These are phyloP conservation scores for Blastomyces parvus DNA, from an alignment of 2,329 filamentous ascomycete species.

Conservation along the genomic window DNA sequence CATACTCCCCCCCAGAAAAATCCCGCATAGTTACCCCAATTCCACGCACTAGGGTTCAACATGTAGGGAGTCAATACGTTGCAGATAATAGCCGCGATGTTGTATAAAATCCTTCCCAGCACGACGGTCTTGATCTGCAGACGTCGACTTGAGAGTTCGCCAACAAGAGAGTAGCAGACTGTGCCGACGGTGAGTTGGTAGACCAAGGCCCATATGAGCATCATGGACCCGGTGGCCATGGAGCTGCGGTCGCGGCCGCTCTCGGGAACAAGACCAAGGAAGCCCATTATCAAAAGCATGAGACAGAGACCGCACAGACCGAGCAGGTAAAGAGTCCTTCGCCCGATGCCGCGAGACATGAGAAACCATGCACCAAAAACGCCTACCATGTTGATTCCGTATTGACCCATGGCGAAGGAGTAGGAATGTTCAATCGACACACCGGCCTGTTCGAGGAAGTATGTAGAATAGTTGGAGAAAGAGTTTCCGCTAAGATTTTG, in stretches of 20 bases:
- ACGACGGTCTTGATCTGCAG: conserved; percentile 89
- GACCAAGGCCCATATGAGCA: conserved; percentile 70
- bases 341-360: conserved; percentile 65
- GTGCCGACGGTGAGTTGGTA: conserved; percentile 86
- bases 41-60: conserved; percentile 78
- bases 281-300: conserved; percentile 77
- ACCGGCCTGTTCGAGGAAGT: conserved; percentile 50
- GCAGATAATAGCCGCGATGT: conserved; percentile 71
- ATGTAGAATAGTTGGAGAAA: conserved; percentile 55
- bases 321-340: conserved; percentile 64
- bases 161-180: conserved; percentile 79
- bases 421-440: conserved; percentile 43
- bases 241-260: conserved; percentile 51
- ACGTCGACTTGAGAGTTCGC: conserved; percentile 70
- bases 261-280: conserved; percentile 63
- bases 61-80: conserved; percentile 82
- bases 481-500: conserved; percentile 57
- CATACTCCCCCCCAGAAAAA: conserved; percentile 84
- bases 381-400: conserved; percentile 64
- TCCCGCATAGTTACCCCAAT: conserved; percentile 78
- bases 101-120: conserved; percentile 70
- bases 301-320: conserved; percentile 62
- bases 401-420: conserved; percentile 50
- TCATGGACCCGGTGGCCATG: conserved; percentile 72
- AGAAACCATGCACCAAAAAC: conserved; percentile 74